These are phyloP conservation scores for Lyophyllum semitale DNA, from an alignment of 768 basidiomycete species.

Conservation along the genomic window DNA sequence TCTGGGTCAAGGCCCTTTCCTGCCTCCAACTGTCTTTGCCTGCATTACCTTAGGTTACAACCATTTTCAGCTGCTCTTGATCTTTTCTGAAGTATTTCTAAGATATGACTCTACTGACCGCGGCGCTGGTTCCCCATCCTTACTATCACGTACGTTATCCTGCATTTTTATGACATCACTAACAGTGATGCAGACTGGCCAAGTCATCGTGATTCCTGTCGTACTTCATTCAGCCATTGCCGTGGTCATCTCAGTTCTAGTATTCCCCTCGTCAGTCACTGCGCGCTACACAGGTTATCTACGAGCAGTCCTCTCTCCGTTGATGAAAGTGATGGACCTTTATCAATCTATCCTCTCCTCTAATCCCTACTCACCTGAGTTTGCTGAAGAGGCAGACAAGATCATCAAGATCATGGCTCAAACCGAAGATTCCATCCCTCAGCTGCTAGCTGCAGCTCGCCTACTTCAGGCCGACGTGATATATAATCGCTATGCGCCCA, in stretches of 20 bases:
- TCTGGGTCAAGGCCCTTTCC: constrained; percentile 64
- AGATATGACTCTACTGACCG: constrained; percentile 68
- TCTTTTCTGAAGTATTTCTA: constrained; percentile 4
- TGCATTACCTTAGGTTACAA: constrained; percentile 60
- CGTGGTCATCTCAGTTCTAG: constrained; percentile 47
- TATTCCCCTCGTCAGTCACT: constrained; percentile 69
- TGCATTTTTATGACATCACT: neutral
- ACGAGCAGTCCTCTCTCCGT: constrained; percentile 46
- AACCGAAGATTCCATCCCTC: constrained; percentile 54
- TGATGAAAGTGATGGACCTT: constrained; percentile 43
- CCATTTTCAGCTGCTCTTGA: neutral
- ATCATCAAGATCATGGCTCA: constrained; percentile 34
- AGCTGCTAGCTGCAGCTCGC: constrained; percentile 50
- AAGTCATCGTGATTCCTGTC: constrained; percentile 56
- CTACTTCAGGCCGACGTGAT: constrained; percentile 62
- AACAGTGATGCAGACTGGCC: constrained; percentile 41
- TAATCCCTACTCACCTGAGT: constrained; percentile 41
- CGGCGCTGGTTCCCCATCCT: constrained; percentile 63
- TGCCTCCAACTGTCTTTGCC: constrained; percentile 54
- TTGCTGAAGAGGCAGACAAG: constrained; percentile 28
- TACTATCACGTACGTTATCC: constrained; percentile 47
- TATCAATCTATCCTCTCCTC: constrained; percentile 49
- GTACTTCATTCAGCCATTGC: constrained; percentile 59
- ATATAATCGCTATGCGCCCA: constrained; percentile 59
- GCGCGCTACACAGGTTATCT: constrained; percentile 56